Evolutionary conservation across 306 rosid genomes (phyloP), one percentile per base, ranked within the genome.

Genomic region (Lathyrus tuberosus): DNA sequence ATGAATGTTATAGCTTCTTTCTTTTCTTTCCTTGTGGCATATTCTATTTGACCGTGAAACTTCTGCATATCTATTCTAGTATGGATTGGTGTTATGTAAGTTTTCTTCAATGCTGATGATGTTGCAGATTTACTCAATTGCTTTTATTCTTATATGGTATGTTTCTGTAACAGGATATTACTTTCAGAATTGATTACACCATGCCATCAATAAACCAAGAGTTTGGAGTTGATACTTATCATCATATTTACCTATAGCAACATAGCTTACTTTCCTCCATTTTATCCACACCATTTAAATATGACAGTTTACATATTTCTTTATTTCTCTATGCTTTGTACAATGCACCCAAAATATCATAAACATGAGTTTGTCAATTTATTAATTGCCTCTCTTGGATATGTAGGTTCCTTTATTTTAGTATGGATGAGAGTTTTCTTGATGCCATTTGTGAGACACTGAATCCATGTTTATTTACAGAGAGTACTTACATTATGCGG

Each of bases 371-470:
- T 44, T 78, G 61, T 78, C 66, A 40, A 49, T 53, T 80, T 64
- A 38, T 68, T 68, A 37, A 52, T 44, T 63, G 61, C 73, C 60
- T 70, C 28, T 80, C 79, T 73, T 73, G 67, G 59, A 46, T 74
- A 71, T 68, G 75, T 75, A 93, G 98, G 98, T 93, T 81, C 98
- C 98, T 35, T 77, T 94, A 41, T 94, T 94, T 62, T 75, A 88
- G 66, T 70, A 93, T 88, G 98, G 98, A 93, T 26, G 98, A 90
- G 89, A 93, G 96, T 68, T 83, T 93, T 79, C 92, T 93, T 40
- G 98, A 93, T 81, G 98, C 98, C 65, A 93, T 93, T 62, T 93
- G 97, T 77, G 98, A 93, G 86, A 84, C 97, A 72, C 82, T 93
- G 82, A 85, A 93, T 75, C 98, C 98, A 3, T 82, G 89, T 59